Percentiles rank a stretch among this genome's conserved stretches.
phyloP scores from a whole-genome alignment of 768 basidiomycete species.

The Steccherinum ochraceum region DNA sequence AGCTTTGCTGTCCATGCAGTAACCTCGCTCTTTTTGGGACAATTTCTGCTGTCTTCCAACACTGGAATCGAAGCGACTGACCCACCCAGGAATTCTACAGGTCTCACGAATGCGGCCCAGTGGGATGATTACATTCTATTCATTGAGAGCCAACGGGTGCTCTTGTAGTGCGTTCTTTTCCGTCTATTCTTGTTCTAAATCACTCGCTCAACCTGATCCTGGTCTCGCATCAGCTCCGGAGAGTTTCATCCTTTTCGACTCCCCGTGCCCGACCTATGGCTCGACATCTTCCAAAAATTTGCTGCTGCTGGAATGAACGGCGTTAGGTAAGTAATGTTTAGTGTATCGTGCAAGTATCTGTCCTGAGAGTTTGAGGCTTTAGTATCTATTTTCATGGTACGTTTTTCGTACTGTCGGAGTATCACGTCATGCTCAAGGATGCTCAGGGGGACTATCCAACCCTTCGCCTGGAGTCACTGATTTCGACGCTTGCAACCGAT shows the following conservation, averaged over 20 bases:
- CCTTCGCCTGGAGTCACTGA: constrained; percentile 71
- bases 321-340: constrained; percentile 48
- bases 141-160: constrained; percentile 61
- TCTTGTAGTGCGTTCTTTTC: constrained; percentile 55
- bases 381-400: constrained; percentile 65
- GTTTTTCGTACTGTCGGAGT: too few relatives aligned
- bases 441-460: constrained; percentile 59
- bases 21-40: too few relatives aligned
- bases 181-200: background rate
- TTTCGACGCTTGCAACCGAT: constrained; percentile 66
- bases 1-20: too few relatives aligned
- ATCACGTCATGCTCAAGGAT: too few relatives aligned
- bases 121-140: constrained; percentile 73
- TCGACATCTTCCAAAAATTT: constrained; percentile 74
- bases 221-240: constrained; percentile 69
- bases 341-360: too few relatives aligned
- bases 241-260: constrained; percentile 83
- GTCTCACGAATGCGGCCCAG: constrained; percentile 31
- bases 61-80: too few relatives aligned
- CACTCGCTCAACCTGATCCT: background rate
- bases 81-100: constrained; percentile 20
- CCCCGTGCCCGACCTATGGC: constrained; percentile 75
- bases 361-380: too few relatives aligned
- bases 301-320: constrained; percentile 79
- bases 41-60: too few relatives aligned